Evolutionary conservation across 2,329 filamentous ascomycete species (phyloP).

Genomic region (Amylocarpus encephaloides): DNA sequence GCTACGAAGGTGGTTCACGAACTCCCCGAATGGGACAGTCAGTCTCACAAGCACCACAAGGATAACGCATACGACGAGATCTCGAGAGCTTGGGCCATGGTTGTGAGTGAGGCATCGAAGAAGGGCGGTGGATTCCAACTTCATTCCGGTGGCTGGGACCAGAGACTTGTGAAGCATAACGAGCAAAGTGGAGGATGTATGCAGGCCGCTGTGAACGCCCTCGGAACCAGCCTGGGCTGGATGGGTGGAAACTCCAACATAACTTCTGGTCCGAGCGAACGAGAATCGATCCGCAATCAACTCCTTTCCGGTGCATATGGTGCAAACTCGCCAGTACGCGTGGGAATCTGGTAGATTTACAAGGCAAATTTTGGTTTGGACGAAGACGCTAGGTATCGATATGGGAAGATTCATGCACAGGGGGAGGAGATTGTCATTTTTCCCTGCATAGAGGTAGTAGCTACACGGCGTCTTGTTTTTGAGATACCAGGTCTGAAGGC

Average conservation of each 20-base stretch:
- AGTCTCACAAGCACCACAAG: slow-evolving; percentile 85
- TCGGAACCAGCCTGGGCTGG: slow-evolving; percentile 72
- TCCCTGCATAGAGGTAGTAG: slow-evolving; percentile 17
- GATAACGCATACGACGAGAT: slow-evolving; percentile 96
- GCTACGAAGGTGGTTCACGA: slow-evolving; percentile 86
- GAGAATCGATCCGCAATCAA: slow-evolving; percentile 55
- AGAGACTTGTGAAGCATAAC: slow-evolving; percentile 80
- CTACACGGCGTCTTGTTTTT: slow-evolving; percentile 24
- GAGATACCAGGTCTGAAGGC: slow-evolving; percentile 16
- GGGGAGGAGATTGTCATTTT: slow-evolving; percentile 20
- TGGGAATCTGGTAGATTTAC: slow-evolving; percentile 51
- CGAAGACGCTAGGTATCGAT: slow-evolving; percentile 7
- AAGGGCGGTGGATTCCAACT: slow-evolving; percentile 83
- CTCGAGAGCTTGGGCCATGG: slow-evolving; percentile 83
- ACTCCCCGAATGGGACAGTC: slow-evolving; percentile 85
- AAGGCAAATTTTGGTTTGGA: slow-evolving; percentile 1
- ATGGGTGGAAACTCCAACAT: slow-evolving; percentile 44
- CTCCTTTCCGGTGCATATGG: slow-evolving; percentile 55
- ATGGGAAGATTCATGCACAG: slow-evolving; percentile 16
- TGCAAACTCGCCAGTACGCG: slow-evolving; percentile 46
- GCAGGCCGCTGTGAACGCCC: slow-evolving; percentile 69
- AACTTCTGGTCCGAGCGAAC: slow-evolving; percentile 32
- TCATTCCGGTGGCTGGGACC: slow-evolving; percentile 88
- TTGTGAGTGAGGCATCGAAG: slow-evolving; percentile 86
- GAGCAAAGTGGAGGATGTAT: slow-evolving; percentile 78